Evolutionary conservation across 2,329 filamentous ascomycete genomes (phyloP), one percentile per base, ranked within the genome.

Genomic region (Madurella fahalii): DNA sequence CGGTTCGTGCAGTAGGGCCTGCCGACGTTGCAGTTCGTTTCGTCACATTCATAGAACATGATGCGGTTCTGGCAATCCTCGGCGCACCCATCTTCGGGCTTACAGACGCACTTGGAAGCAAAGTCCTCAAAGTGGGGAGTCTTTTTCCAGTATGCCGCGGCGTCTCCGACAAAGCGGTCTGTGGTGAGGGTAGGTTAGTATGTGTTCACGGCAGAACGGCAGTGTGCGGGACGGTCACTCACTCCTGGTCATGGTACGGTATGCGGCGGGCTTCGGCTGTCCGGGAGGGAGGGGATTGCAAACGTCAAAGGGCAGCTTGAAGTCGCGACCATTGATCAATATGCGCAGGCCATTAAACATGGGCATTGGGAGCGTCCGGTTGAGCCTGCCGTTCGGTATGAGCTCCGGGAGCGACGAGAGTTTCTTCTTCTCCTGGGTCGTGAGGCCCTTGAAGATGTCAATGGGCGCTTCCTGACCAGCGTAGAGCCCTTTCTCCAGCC

Each of bases 21-120:
- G 40, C 87, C 87, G 15, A 93, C 76, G 55, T 85, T 88, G 75
- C 94, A 99, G 69, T 96, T 99, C 54, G 81, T 86, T 45, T 87
- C 82, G 69, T 97, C 90, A 69, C 94, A 99, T 73, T 99, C 94
- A 70, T 96, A 97, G 53, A 95, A 85, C 91, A 97, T 97, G 70
- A 91, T 91, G 58, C 91, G 81, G 70, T 99, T 99, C 67, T 96
- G 89, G 72, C 94, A 99, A 64, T 88, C 81, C 59, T 96, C 90
- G 59, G 85, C 89, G 65, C 94, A 97, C 37, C 90, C 91, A 51
- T 86, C 84, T 50, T 92, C 88, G 7, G 81, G 77, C 41, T 76
- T 84, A 73, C 91, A 95, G 54, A 90, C 84, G 67, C 91, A 95
- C 67, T 84, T 86, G 56, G 86, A 89, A 54, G 84, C 82, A 56